Conservation (phyloP, 257 asterid genomes). For the Nicotiana otophora region DNA sequence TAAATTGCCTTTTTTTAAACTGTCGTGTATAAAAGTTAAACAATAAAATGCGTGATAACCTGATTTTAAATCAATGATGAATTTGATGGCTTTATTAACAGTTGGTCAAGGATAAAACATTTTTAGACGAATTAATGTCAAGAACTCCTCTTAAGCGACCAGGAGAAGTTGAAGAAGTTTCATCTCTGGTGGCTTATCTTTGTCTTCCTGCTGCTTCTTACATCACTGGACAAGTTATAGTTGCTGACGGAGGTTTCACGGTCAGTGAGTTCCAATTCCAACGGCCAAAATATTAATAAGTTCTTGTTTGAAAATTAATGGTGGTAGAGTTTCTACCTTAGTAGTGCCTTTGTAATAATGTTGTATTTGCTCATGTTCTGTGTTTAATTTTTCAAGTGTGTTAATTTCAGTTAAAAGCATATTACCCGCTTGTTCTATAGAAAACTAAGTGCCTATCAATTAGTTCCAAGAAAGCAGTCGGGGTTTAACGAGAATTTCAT, state of each 20-base stretch:
- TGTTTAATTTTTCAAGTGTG: too few relatives aligned
- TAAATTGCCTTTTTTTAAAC: too few relatives aligned
- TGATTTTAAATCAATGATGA: background rate
- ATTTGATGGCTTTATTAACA: slow-evolving; percentile 28
- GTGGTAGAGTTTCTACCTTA: background rate
- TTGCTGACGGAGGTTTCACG: slow-evolving; percentile 81
- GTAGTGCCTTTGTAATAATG: background rate
- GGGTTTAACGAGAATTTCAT: too few relatives aligned
- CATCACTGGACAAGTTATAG: slow-evolving; percentile 64
- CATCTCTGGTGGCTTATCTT: slow-evolving; percentile 71
- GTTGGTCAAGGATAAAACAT: slow-evolving; percentile 54
- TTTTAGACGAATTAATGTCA: slow-evolving; percentile 40
- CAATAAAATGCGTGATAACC: too few relatives aligned
- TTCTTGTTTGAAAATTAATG: background rate
- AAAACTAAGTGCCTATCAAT: too few relatives aligned
- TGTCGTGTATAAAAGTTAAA: too few relatives aligned
- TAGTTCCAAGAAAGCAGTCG: too few relatives aligned
- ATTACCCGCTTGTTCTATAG: too few relatives aligned
- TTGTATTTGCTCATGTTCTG: background rate
- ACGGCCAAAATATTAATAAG: background rate
- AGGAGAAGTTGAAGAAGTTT: slow-evolving; percentile 72
- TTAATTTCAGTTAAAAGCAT: too few relatives aligned
- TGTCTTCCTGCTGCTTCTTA: slow-evolving; percentile 91
- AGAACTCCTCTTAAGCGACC: slow-evolving; percentile 66
- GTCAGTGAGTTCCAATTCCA: slow-evolving; percentile 51